Evolutionary conservation across 129 eudicot species (phyloP), one percentile per base, ranked within the genome.

Genomic region (Flaveria ramosissima): DNA sequence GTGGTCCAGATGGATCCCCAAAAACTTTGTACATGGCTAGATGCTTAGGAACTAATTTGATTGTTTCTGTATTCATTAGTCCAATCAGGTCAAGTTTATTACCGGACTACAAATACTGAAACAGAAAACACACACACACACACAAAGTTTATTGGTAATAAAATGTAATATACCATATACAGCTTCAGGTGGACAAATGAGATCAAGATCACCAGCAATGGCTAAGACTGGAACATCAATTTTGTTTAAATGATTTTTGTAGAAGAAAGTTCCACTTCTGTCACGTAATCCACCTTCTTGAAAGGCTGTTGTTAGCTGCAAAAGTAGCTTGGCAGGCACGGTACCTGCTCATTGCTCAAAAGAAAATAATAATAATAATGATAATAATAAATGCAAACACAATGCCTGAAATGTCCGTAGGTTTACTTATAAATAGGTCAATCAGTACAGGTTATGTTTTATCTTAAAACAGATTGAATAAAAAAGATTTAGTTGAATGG

Each of bases 161-260:
- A 39, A 66, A 75, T 76, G 39, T 76, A 14, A 71, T 50, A 19
- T 86, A 90, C 96, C 96, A 17, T 85, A 84, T 84, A 90, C 92
- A 72, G 96, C 96, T 85, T 90, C 90, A 46, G 96, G 96, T 81
- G 96, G 96, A 78, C 96, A 90, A 62, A 90, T 82, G 46, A 85
- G 56, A 70, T 90, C 96, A 64, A 60, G 82, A 51, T 90, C 96
- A 51, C 96, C 96, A 74, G 96, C 96, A 77, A 90, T 77, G 6
- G 96, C 96, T 14, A 90, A 75, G 42, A 84, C 80, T 3, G 96
- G 96, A 23, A 88, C 87, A 66, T 77, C 77, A 86, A 76, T 85
- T 78, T 82, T 87, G 76, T 74, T 78, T 48, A 90, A 74, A 78
- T 87, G 92, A 69, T 87, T 75, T 82, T 90, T 90, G 85, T 87